phyloP scores from a whole-genome alignment of 208 protist species.

The Crithidia sp. region DNA sequence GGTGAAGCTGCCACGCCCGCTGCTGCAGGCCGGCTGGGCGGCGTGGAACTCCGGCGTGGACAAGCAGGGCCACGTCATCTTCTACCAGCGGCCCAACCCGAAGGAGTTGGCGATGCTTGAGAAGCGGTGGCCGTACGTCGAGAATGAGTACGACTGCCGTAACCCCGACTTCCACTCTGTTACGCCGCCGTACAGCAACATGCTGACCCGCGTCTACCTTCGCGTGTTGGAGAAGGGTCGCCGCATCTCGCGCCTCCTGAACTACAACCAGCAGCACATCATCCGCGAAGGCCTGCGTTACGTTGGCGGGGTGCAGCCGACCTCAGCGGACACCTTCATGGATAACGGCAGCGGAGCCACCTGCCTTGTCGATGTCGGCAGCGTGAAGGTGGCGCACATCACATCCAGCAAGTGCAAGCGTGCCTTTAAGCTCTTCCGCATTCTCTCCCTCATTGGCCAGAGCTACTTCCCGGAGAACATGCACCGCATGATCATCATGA shows the following conservation, averaged over 20 bases:
- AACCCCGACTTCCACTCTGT: constrained; percentile 48
- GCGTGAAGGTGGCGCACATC: constrained; percentile 54
- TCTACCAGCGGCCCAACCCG: constrained; percentile 60
- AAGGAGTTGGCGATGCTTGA: constrained; percentile 48
- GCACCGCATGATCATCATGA: constrained; percentile 64
- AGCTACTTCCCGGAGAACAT: constrained; percentile 74
- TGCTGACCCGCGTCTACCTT: constrained; percentile 56
- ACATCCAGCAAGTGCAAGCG: constrained; percentile 53
- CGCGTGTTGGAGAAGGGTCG: constrained; percentile 61
- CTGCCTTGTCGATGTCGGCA: constrained; percentile 52
- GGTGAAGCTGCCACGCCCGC: constrained; percentile 46
- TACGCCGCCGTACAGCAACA: constrained; percentile 50
- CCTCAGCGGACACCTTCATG: constrained; percentile 29
- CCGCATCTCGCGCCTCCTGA: constrained; percentile 50
- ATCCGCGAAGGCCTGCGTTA: constrained; percentile 38
- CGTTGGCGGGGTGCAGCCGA: constrained; percentile 17
- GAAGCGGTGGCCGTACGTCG: constrained; percentile 51
- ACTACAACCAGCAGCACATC: constrained; percentile 54
- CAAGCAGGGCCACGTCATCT: constrained; percentile 45
- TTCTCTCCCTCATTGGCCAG: constrained; percentile 57
- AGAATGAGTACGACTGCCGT: constrained; percentile 48
- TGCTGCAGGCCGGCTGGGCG: constrained; percentile 62
- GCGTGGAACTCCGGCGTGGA: constrained; percentile 65
- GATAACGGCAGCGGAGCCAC: constrained; percentile 51
- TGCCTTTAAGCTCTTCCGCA: constrained; percentile 43